Conservation (phyloP, 2,329 filamentous ascomycete genomes). For the Diaporthe vexans region DNA sequence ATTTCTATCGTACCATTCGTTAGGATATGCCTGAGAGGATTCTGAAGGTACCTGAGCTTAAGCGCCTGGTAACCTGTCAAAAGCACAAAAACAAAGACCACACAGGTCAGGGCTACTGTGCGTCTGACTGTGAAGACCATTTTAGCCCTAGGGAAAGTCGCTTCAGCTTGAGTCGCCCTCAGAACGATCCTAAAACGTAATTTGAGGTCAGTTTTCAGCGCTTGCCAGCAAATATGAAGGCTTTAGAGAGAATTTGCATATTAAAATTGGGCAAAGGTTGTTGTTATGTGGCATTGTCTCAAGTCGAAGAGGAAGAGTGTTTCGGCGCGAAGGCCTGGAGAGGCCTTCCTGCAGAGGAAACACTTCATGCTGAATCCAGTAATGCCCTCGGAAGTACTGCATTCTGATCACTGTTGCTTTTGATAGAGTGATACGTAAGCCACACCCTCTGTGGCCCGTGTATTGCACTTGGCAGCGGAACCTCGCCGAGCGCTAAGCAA, state of each 20-base stretch:
- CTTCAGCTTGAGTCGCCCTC: background rate
- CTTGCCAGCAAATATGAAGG: background rate
- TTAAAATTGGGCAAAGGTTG: background rate
- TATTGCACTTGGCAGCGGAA: constrained; percentile 7
- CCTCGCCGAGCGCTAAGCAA: background rate
- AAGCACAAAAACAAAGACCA: constrained; percentile 3
- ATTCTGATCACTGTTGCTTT: background rate
- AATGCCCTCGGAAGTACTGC: background rate
- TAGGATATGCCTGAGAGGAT: background rate
- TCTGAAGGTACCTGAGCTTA: background rate
- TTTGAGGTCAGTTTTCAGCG: background rate
- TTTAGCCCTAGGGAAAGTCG: too few species aligned
- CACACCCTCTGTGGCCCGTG: background rate
- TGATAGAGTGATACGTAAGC: background rate
- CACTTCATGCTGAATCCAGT: background rate
- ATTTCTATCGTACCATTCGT: background rate
- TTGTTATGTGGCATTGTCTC: background rate
- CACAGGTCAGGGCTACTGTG: background rate
- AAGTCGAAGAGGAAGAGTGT: background rate
- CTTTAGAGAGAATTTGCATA: background rate
- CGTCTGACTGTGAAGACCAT: background rate
- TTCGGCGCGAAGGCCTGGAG: background rate
- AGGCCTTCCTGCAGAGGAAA: background rate
- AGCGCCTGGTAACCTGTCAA: constrained; percentile 3
- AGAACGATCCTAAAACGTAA: background rate